A percentile compares a stretch with the other conserved stretches of the same genome.
These are phyloP conservation scores for Glebionis coronaria DNA, from an alignment of 129 eudicot genomes.

Conservation along the genomic window DNA sequence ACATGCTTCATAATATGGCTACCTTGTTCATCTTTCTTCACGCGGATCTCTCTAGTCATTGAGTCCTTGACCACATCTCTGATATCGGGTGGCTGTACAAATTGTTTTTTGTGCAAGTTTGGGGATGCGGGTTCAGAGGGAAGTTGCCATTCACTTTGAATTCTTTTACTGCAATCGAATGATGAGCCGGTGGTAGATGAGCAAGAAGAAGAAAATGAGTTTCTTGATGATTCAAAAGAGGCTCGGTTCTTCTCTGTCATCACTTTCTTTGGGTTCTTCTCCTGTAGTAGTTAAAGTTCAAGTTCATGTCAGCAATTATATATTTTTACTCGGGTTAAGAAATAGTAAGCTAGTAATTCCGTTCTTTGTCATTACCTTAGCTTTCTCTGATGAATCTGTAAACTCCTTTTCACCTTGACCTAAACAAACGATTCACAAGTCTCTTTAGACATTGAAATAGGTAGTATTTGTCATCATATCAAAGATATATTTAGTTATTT, in stretches of 20 bases:
- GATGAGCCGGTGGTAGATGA: slow-evolving; percentile 50
- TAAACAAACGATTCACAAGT: slow-evolving; percentile 20
- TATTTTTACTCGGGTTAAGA: slow-evolving; percentile 1
- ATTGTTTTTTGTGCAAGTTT: slow-evolving; percentile 25
- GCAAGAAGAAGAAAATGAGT: slow-evolving; percentile 68
- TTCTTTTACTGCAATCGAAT: slow-evolving; percentile 31
- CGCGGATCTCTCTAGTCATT: slow-evolving; percentile 49
- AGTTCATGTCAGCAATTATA: slow-evolving; percentile 4
- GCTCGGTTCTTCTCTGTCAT: slow-evolving; percentile 40
- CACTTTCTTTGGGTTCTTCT: slow-evolving; percentile 29
- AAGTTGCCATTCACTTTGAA: slow-evolving; percentile 24
- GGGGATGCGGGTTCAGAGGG: slow-evolving; percentile 38
- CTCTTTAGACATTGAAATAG: slow-evolving; percentile 12
- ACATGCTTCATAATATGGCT: slow-evolving; percentile 43
- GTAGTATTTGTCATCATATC: not conserved
- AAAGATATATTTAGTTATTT: not conserved
- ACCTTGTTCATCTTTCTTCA: slow-evolving; percentile 35
- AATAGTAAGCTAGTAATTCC: slow-evolving; percentile 3
- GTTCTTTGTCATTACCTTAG: slow-evolving; percentile 32
- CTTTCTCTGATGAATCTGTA: slow-evolving; percentile 33
- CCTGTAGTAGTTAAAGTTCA: slow-evolving; percentile 33
- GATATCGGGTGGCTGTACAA: slow-evolving; percentile 36
- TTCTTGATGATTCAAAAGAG: slow-evolving; percentile 57
- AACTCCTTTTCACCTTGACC: slow-evolving; percentile 40
- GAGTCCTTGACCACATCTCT: slow-evolving; percentile 65